Conservation (phyloP, 2,329 filamentous ascomycete species). For the Metarhizium brunneum region DNA sequence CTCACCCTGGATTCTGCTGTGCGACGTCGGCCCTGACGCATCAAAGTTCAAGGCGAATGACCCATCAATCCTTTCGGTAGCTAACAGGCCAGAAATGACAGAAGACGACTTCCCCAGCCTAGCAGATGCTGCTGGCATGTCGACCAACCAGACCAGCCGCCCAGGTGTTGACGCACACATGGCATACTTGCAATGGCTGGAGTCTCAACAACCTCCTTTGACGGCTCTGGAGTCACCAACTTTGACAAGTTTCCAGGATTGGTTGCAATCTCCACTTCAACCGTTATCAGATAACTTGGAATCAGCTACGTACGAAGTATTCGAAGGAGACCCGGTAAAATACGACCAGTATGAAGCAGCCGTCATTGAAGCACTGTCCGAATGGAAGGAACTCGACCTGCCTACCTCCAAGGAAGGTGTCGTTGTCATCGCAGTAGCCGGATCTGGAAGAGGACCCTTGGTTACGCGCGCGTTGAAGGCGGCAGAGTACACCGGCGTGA, state of each 20-base stretch:
- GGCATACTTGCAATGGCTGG: constrained; percentile 75
- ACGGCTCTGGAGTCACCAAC: constrained; percentile 40
- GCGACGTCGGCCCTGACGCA: constrained; percentile 45
- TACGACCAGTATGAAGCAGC: constrained; percentile 93
- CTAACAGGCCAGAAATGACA: constrained; percentile 24
- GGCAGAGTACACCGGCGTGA: constrained; percentile 64
- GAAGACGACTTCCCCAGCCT: constrained; percentile 58
- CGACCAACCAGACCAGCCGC: constrained; percentile 19
- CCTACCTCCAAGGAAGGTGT: constrained; percentile 61
- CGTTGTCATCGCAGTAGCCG: constrained; percentile 84
- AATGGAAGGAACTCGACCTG: constrained; percentile 66
- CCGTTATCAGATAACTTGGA: constrained; percentile 94
- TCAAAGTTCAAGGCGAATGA: constrained; percentile 18
- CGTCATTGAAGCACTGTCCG: constrained; percentile 67
- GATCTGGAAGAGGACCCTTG: constrained; percentile 84
- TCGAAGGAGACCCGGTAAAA: constrained; percentile 96
- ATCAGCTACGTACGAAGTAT: constrained; percentile 95
- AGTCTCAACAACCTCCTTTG: constrained; percentile 65
- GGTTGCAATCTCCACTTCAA: constrained; percentile 88
- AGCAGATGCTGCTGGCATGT: constrained; percentile 39
- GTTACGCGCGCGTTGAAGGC: constrained; percentile 81
- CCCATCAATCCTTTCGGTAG: constrained; percentile 15
- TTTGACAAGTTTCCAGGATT: constrained; percentile 68
- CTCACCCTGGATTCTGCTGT: constrained; percentile 54
- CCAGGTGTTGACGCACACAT: constrained; percentile 41